Percentiles rank a stretch among this genome's conserved stretches.
Evolutionary conservation across 805 yeast genomes (phyloP).

Genomic region (Saccharomycopsis fermentans): DNA sequence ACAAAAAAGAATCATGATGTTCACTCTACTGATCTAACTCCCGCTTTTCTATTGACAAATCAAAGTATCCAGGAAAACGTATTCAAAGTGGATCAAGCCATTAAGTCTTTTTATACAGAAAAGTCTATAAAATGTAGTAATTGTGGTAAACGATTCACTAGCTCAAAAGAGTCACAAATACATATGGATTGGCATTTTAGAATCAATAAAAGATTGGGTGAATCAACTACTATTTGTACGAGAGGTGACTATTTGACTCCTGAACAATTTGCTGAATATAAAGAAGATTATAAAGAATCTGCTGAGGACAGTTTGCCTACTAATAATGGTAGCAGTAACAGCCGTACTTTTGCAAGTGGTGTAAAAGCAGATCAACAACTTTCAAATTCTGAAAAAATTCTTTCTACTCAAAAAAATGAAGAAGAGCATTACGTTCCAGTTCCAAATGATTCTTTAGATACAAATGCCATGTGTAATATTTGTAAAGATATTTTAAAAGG

Average conservation of each 20-base stretch:
- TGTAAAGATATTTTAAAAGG: constrained; percentile 58
- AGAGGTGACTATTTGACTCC: constrained; percentile 76
- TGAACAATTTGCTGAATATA: constrained; percentile 61
- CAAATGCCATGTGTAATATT: constrained; percentile 51
- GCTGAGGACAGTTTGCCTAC: not conserved
- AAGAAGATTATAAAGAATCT: constrained; percentile 33
- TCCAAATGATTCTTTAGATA: constrained; percentile 53
- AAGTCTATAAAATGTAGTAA: constrained; percentile 76
- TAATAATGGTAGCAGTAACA: not conserved
- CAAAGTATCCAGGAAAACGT: not conserved
- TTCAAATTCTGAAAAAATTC: not conserved
- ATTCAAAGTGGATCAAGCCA: constrained; percentile 22
- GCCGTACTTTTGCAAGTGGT: constrained; percentile 4
- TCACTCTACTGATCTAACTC: constrained; percentile 4
- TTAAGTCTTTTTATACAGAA: constrained; percentile 37
- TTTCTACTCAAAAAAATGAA: not conserved
- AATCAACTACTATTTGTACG: constrained; percentile 47
- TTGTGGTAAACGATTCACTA: constrained; percentile 78
- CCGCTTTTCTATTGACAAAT: constrained; percentile 7
- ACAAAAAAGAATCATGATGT: not conserved
- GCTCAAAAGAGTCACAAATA: constrained; percentile 40
- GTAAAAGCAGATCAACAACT: constrained; percentile 6
- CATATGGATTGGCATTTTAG: constrained; percentile 97
- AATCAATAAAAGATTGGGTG: constrained; percentile 65
- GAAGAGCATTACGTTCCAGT: constrained; percentile 26